Conservation (phyloP, 371 early-diverging fungal genomes). For the Apophysomyces elegans region DNA sequence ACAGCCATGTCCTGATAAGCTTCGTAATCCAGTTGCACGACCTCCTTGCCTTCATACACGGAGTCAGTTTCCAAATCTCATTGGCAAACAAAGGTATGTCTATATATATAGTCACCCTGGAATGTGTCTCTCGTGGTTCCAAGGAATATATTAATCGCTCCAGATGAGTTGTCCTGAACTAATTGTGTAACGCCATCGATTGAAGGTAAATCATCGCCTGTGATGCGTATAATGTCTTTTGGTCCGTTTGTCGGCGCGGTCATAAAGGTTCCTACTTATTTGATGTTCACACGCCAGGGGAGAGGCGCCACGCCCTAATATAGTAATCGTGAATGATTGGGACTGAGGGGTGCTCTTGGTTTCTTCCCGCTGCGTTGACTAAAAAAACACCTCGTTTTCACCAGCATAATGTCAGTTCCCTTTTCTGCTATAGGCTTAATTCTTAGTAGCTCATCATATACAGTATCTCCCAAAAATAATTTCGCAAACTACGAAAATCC, state of each 20-base stretch:
- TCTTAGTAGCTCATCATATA: too few species aligned
- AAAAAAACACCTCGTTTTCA: too few species aligned
- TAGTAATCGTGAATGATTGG: too few species aligned
- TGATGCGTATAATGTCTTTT: constrained; percentile 52
- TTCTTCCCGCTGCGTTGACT: too few species aligned
- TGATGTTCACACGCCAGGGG: background rate
- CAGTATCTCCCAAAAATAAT: too few species aligned
- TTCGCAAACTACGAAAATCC: too few species aligned
- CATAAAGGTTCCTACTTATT: background rate
- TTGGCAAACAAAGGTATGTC: too few species aligned
- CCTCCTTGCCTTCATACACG: constrained; percentile 56
- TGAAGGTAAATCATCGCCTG: constrained; percentile 45
- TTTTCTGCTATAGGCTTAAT: too few species aligned
- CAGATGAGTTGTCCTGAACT: constrained; percentile 71
- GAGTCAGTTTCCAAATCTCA: background rate
- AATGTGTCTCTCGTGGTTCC: constrained; percentile 87
- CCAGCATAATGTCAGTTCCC: too few species aligned
- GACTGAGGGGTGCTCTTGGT: too few species aligned
- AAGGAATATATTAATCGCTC: constrained; percentile 83
- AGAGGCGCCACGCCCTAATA: too few species aligned
- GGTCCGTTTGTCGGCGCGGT: constrained; percentile 37
- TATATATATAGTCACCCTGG: constrained; percentile 56
- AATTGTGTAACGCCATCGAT: constrained; percentile 53
- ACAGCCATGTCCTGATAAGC: constrained; percentile 85
- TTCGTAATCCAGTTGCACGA: constrained; percentile 79